phyloP scores from a whole-genome alignment of 2,329 filamentous ascomycete genomes.

The Xylariaceae sp. region DNA sequence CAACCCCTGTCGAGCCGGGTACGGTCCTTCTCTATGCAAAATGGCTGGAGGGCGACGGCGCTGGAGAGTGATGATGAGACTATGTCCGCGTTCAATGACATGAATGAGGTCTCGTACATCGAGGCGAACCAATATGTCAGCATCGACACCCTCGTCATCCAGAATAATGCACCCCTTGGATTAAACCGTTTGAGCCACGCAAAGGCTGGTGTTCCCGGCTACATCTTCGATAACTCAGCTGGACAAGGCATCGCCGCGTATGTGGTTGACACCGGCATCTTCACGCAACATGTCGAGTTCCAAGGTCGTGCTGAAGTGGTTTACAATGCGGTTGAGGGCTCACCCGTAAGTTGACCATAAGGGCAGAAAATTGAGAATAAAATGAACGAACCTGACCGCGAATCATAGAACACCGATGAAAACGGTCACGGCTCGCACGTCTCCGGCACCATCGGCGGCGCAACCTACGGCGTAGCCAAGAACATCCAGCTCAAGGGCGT shows the following conservation, averaged over 20 bases:
- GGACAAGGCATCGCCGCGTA: conserved; percentile 57
- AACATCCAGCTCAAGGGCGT: conserved; percentile 52
- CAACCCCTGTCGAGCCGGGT: conserved; percentile 45
- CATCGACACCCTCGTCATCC: conserved; percentile 41
- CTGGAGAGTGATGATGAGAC: conserved; percentile 49
- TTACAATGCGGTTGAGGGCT: conserved; percentile 48
- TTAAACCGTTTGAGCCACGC: conserved; percentile 51
- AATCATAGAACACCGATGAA: conserved; percentile 45
- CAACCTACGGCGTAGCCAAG: conserved; percentile 61
- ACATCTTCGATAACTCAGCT: conserved; percentile 50
- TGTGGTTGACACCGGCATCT: conserved; percentile 64
- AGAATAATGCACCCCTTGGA: conserved; percentile 51
- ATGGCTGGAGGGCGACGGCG: conserved; percentile 49
- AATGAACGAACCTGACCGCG: conserved; percentile 16
- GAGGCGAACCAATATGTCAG: conserved; percentile 51
- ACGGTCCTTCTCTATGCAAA: conserved; percentile 42
- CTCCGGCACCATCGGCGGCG: conserved; percentile 57
- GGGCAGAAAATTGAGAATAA: background rate
- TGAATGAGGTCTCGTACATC: conserved; percentile 48
- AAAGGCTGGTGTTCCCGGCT: conserved; percentile 33
- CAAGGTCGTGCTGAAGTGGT: conserved; percentile 51
- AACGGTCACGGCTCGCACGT: conserved; percentile 64
- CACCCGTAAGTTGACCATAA: conserved; percentile 34
- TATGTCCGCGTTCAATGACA: conserved; percentile 46
- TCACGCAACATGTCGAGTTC: conserved; percentile 51